A percentile compares a stretch with the other conserved stretches of the same genome.
Evolutionary conservation across 768 basidiomycete genomes (phyloP).

Genomic region (Serendipita vermifera): DNA sequence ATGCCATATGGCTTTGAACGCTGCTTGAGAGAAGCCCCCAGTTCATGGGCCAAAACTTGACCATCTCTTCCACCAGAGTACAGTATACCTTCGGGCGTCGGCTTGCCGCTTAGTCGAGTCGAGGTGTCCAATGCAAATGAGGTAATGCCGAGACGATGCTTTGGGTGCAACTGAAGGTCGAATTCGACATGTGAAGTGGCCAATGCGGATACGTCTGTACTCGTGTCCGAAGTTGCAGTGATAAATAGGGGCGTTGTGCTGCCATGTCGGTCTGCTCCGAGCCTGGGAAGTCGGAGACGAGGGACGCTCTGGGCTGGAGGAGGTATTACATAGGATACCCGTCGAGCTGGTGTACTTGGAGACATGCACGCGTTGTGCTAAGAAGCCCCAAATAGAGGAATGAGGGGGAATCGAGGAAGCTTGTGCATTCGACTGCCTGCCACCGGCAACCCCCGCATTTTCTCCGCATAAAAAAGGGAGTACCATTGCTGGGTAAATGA

Average conservation of each 20-base stretch:
- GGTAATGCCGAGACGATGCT: conserved; percentile 75
- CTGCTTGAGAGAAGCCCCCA: conserved; percentile 49
- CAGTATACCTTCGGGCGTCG: conserved; percentile 68
- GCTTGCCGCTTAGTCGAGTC: conserved; percentile 55
- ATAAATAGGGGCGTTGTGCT: conserved; percentile 55
- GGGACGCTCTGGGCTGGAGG: conserved; percentile 50
- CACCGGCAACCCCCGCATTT: no score
- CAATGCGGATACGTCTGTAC: conserved; percentile 19
- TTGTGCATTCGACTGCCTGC: no score
- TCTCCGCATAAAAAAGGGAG: no score
- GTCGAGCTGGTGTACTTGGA: conserved; percentile 21
- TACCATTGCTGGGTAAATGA: no score
- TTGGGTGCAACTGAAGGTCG: conserved; percentile 35
- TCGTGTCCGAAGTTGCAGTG: conserved; percentile 21
- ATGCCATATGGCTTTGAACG: conserved; percentile 26
- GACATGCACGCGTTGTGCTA: not conserved
- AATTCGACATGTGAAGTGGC: conserved; percentile 11
- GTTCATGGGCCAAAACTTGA: conserved; percentile 76
- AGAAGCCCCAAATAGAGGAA: no score
- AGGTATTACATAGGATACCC: conserved; percentile 83
- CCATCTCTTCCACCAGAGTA: conserved; percentile 88
- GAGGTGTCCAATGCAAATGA: conserved; percentile 80
- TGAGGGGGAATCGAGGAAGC: no score
- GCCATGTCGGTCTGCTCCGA: conserved; percentile 51
- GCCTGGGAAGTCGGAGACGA: conserved; percentile 56